These are phyloP conservation scores for Aspergillus brunneoviolaceus DNA, from an alignment of 2,329 filamentous ascomycete genomes.

Conservation along the genomic window DNA sequence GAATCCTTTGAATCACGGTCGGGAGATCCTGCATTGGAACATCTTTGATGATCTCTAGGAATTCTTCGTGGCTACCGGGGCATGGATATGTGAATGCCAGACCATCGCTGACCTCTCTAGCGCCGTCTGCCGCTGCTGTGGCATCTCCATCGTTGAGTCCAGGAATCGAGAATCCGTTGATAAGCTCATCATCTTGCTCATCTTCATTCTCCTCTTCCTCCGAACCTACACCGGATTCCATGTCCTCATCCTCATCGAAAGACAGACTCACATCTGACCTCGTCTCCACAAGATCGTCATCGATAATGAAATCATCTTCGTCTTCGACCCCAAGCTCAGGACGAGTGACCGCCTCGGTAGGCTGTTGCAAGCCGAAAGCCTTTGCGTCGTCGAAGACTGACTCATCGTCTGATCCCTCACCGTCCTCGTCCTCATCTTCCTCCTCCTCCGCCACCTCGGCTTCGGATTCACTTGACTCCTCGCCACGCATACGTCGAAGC, in stretches of 20 bases:
- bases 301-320: conserved; percentile 89
- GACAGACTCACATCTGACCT: conserved; percentile 58
- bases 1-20: conserved; percentile 81
- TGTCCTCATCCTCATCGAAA: conserved; percentile 49
- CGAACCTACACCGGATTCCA: conserved; percentile 56
- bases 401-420: conserved; percentile 45
- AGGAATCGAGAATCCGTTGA: conserved; percentile 61
- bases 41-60: conserved; percentile 63
- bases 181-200: conserved; percentile 67
- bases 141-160: conserved; percentile 18
- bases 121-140: conserved; percentile 40
- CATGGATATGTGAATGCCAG: conserved; percentile 85
- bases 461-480: conserved; percentile 67
- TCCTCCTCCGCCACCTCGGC: conserved; percentile 52
- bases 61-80: conserved; percentile 72
- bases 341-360: conserved; percentile 35
- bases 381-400: conserved; percentile 56
- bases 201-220: conserved; percentile 55
- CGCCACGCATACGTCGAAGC: conserved; percentile 81
- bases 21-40: conserved; percentile 67
- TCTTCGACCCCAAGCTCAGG: conserved; percentile 72
- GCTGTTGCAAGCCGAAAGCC: conserved; percentile 62
- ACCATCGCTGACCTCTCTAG: conserved; percentile 47
- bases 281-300: conserved; percentile 82
- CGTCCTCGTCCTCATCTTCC: conserved; percentile 38